phyloP scores from a whole-genome alignment of 2,329 filamentous ascomycete genomes.

The Pestalotiopsis sp. region DNA sequence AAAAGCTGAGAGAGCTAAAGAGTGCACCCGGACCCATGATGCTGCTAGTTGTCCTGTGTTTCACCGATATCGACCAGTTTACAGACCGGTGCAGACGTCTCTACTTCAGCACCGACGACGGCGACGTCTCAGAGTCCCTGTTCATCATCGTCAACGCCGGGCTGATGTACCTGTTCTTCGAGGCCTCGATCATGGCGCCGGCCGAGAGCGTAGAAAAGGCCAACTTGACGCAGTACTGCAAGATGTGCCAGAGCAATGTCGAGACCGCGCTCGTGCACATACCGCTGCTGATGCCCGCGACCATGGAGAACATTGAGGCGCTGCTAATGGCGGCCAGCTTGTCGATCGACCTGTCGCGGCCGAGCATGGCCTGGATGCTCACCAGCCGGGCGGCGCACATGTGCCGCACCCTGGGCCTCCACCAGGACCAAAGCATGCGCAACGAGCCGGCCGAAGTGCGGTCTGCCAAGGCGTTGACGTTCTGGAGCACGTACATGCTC shows the following conservation, averaged over 20 bases:
- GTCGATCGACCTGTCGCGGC: slow-evolving; percentile 32
- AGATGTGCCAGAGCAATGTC: slow-evolving; percentile 33
- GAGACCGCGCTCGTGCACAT: slow-evolving; percentile 38
- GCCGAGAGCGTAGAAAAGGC: slow-evolving; percentile 26
- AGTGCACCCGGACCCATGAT: slow-evolving; percentile 48
- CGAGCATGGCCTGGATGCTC: slow-evolving; percentile 34
- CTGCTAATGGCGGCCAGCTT: slow-evolving; percentile 42
- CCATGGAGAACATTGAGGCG: slow-evolving; percentile 50
- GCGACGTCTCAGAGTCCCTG: slow-evolving; percentile 44
- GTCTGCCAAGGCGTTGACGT: slow-evolving; percentile 44
- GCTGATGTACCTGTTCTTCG: slow-evolving; percentile 36
- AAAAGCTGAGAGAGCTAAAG: slow-evolving; percentile 51
- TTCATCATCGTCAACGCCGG: slow-evolving; percentile 45
- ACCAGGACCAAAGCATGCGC: slow-evolving; percentile 29
- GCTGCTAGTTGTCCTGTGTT: slow-evolving; percentile 53
- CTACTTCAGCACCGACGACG: slow-evolving; percentile 55
- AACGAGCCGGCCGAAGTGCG: slow-evolving; percentile 28
- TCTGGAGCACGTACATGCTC: slow-evolving; percentile 61
- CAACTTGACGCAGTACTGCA: slow-evolving; percentile 27
- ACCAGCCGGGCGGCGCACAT: slow-evolving; percentile 33
- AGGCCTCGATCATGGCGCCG: slow-evolving; percentile 25
- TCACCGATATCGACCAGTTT: slow-evolving; percentile 53
- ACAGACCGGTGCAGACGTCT: slow-evolving; percentile 49
- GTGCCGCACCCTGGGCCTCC: slow-evolving; percentile 35
- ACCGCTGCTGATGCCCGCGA: slow-evolving; percentile 50